Percentiles rank a stretch among this genome's conserved stretches.
Conservation (phyloP, 1,284 basidiomycete genomes). For the Austropuccinia psidii region DNA sequence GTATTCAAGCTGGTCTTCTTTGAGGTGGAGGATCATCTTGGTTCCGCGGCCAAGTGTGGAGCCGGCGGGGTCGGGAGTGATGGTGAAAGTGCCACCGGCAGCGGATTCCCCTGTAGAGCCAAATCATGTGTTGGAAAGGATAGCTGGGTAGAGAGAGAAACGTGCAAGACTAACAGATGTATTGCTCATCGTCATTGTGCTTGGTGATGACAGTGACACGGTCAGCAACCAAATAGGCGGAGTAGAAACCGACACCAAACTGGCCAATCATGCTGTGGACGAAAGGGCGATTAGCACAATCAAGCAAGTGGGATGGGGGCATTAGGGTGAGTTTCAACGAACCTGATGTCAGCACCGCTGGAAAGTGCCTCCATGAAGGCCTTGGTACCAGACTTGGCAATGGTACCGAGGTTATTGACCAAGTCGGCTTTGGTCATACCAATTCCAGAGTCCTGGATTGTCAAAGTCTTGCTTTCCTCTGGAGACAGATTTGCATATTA, state of each 20-base stretch:
- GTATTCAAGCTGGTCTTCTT: constrained; percentile 99
- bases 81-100: constrained; percentile 98
- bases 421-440: constrained; percentile 88
- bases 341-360: constrained; percentile 89
- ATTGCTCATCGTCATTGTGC: constrained; percentile 99
- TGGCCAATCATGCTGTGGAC: constrained; percentile 53
- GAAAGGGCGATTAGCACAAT: background rate
- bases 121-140: background rate
- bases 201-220: constrained; percentile 97
- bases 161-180: constrained; percentile 62
- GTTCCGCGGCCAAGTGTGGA: constrained; percentile 87
- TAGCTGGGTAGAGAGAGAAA: background rate
- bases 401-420: constrained; percentile 99
- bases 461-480: constrained; percentile 81
- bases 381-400: constrained; percentile 93
- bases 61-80: constrained; percentile 85
- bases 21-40: constrained; percentile 88
- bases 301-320: background rate
- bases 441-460: constrained; percentile 75
- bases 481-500: constrained; percentile 11
- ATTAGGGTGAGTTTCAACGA: background rate
- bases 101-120: constrained; percentile 66
- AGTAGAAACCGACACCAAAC: constrained; percentile 99
- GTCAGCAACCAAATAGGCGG: constrained; percentile 97
- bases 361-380: constrained; percentile 87